These are phyloP conservation scores for Claviceps sp. DNA, from an alignment of 2,329 filamentous ascomycete species.

Conservation along the genomic window DNA sequence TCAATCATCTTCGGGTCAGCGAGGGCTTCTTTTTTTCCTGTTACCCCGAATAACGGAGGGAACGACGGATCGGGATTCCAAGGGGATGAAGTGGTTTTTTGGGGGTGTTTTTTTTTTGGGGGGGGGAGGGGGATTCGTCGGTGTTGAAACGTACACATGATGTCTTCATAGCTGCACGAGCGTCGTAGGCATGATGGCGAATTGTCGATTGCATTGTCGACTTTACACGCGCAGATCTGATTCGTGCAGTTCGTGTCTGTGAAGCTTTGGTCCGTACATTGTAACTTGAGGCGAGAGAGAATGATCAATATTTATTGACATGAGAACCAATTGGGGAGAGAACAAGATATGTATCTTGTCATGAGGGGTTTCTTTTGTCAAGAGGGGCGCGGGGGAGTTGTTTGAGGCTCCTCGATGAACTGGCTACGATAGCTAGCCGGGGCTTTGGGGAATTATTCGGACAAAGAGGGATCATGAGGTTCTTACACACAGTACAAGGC, in stretches of 20 bases:
- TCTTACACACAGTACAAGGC: conserved; percentile 1
- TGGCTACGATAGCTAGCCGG: no score
- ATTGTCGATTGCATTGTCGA: conserved; percentile 2
- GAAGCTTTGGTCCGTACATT: background rate
- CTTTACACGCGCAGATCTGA: conserved; percentile 1
- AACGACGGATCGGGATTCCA: no score
- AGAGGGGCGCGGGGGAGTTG: background rate
- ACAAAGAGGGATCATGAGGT: background rate
- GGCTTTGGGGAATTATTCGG: no score
- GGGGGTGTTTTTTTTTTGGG: no score
- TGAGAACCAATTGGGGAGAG: background rate
- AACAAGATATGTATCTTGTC: background rate
- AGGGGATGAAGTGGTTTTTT: background rate
- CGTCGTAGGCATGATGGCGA: background rate
- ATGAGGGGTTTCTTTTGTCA: no score
- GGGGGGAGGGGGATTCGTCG: no score
- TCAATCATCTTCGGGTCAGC: background rate
- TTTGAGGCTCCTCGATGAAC: no score
- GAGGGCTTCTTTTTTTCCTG: background rate
- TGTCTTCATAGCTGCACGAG: background rate
- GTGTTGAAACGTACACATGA: background rate
- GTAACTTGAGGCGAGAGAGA: background rate
- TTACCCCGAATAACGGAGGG: background rate
- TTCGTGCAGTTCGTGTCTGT: background rate
- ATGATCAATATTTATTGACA: no score